These are phyloP conservation scores for Boletus tomentosulus DNA, from an alignment of 768 basidiomycete genomes.

Conservation along the genomic window DNA sequence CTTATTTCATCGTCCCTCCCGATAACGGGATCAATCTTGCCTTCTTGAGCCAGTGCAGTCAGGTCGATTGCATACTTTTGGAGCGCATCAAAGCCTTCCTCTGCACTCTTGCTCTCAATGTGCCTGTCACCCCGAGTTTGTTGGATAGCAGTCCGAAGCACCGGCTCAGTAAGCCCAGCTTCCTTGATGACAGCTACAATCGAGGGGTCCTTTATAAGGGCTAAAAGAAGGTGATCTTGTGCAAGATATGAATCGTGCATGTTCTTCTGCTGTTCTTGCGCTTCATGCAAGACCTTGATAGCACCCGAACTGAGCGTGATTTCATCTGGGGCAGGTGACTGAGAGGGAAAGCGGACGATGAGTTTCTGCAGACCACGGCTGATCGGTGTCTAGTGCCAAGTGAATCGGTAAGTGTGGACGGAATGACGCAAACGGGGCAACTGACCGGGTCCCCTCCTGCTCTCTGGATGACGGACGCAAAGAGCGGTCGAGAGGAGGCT, in stretches of 20 bases:
- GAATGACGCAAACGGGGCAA: not conserved
- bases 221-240: conserved; percentile 87
- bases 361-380: conserved; percentile 69
- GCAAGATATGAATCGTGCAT: conserved; percentile 92
- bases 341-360: conserved; percentile 78
- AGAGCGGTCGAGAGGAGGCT: conserved; percentile 51
- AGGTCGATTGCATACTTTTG: conserved; percentile 86
- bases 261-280: conserved; percentile 71
- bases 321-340: conserved; percentile 84
- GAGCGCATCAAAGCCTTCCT: conserved; percentile 90
- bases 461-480: conserved; percentile 72
- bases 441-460: conserved; percentile 83
- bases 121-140: conserved; percentile 80
- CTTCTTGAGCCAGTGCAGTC: conserved; percentile 83
- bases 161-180: conserved; percentile 62
- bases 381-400: conserved; percentile 43
- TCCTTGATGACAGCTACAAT: conserved; percentile 73
- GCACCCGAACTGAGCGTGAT: conserved; percentile 54
- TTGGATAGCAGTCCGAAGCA: conserved; percentile 71
- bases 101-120: conserved; percentile 81
- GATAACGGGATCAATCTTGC: conserved; percentile 94
- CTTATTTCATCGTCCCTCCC: conserved; percentile 92
- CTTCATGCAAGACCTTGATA: conserved; percentile 66
- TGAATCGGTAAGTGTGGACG: not conserved
- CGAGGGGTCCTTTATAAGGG: conserved; percentile 70